Conservation (phyloP, 805 yeast species). For the Myxozyma monticola region DNA sequence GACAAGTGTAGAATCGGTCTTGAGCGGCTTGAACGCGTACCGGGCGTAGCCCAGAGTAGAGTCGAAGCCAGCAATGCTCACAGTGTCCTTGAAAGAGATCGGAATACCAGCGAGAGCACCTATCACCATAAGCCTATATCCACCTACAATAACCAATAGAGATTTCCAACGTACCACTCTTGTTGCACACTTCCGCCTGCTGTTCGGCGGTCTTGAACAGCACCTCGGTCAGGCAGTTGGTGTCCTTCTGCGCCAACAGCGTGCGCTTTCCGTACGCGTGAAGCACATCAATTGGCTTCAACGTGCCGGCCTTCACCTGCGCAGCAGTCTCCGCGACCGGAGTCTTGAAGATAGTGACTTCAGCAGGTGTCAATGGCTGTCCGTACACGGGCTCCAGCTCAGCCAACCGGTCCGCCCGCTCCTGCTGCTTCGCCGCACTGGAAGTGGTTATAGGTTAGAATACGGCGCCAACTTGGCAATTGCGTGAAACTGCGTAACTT, state of each 20-base stretch:
- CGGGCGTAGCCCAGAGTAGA: slow-evolving; percentile 54
- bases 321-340: slow-evolving; percentile 47
- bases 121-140: not conserved
- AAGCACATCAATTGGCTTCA: slow-evolving; percentile 53
- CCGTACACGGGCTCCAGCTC: slow-evolving; percentile 41
- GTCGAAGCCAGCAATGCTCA: slow-evolving; percentile 50
- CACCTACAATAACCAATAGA: not conserved
- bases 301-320: slow-evolving; percentile 49
- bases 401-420: slow-evolving; percentile 41
- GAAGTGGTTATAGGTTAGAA: not conserved
- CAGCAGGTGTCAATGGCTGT: slow-evolving; percentile 41
- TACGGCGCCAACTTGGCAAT: not conserved
- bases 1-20: slow-evolving; percentile 45
- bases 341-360: slow-evolving; percentile 42
- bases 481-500: not conserved
- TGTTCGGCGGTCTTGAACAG: slow-evolving; percentile 66
- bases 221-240: slow-evolving; percentile 60
- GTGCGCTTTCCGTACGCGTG: slow-evolving; percentile 68
- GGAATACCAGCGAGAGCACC: slow-evolving; percentile 68
- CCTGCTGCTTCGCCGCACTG: slow-evolving; percentile 36
- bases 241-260: slow-evolving; percentile 57
- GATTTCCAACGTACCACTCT: slow-evolving; percentile 38
- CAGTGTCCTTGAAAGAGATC: slow-evolving; percentile 61
- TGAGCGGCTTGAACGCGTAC: slow-evolving; percentile 44
- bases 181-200: slow-evolving; percentile 54